phyloP scores from a whole-genome alignment of 2,329 filamentous ascomycete species.

The Verticillium dahliae region DNA sequence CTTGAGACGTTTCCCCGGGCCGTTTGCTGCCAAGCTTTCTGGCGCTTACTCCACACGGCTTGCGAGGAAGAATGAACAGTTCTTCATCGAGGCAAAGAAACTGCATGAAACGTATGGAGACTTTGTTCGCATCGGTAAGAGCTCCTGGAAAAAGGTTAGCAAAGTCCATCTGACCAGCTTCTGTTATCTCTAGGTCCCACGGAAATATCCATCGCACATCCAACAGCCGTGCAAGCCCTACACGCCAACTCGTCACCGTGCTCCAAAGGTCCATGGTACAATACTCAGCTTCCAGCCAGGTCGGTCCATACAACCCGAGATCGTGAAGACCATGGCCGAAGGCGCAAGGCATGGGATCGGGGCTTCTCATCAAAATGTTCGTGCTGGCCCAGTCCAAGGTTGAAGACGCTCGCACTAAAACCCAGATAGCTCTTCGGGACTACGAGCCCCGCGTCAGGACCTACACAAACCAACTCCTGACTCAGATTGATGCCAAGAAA shows the following conservation, averaged over 20 bases:
- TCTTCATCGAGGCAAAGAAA: constrained; percentile 17
- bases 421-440: constrained; percentile 11
- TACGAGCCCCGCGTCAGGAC: constrained; percentile 20
- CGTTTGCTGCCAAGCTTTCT: constrained; percentile 17
- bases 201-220: constrained; percentile 23
- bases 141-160: neutral
- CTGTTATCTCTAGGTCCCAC: constrained; percentile 15
- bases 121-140: constrained; percentile 20
- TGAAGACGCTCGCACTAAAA: no score
- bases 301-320: constrained; percentile 23
- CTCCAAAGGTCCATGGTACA: constrained; percentile 26
- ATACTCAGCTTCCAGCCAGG: constrained; percentile 17
- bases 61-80: constrained; percentile 13
- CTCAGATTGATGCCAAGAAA: constrained; percentile 14
- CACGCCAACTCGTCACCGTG: constrained; percentile 20
- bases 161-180: no score
- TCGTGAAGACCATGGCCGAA: constrained; percentile 19
- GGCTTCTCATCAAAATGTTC: constrained; percentile 21
- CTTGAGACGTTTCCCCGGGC: constrained; percentile 18
- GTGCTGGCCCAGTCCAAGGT: no score
- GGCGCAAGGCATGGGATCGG: constrained; percentile 26
- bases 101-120: constrained; percentile 21
- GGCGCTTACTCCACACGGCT: constrained; percentile 14
- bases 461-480: constrained; percentile 16
- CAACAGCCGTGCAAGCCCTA: constrained; percentile 18